Evolutionary conservation across 371 early-diverging fungal genomes (phyloP).

Genomic region (Syncephalis fuscata): DNA sequence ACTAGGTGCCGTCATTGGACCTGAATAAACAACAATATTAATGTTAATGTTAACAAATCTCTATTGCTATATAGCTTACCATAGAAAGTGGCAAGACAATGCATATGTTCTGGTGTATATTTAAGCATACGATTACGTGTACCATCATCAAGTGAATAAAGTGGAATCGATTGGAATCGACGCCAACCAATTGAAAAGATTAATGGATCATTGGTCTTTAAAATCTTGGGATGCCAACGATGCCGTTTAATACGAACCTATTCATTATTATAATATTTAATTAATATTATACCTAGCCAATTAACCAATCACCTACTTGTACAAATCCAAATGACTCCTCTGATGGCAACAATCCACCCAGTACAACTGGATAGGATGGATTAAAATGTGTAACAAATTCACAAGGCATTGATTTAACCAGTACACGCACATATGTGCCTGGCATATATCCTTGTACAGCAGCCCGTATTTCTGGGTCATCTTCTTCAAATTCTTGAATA

Average conservation of each 20-base stretch:
- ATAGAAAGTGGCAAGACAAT: conserved; percentile 89
- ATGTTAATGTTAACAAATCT: conserved; percentile 9
- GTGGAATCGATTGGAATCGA: conserved; percentile 91
- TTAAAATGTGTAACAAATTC: conserved; percentile 89
- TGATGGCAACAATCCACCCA: conserved; percentile 75
- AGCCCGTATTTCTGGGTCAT: conserved; percentile 55
- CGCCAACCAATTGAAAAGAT: conserved; percentile 98
- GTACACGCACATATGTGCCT: conserved; percentile 84
- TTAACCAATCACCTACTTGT: conserved; percentile 19
- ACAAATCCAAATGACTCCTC: conserved; percentile 89
- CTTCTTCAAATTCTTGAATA: conserved; percentile 69
- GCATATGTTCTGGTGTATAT: conserved; percentile 98
- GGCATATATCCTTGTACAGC: conserved; percentile 75
- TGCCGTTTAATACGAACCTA: conserved; percentile 91
- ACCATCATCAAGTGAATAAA: conserved; percentile 87
- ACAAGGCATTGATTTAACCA: conserved; percentile 75
- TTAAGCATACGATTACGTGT: conserved; percentile 95
- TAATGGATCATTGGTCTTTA: conserved; percentile 96
- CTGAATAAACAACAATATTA: conserved; percentile 10
- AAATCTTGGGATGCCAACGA: conserved; percentile 91
- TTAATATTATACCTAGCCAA: no score
- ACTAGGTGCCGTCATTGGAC: conserved; percentile 80
- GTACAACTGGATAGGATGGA: conserved; percentile 69
- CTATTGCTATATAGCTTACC: conserved; percentile 39
- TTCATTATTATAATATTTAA: not conserved